These are phyloP conservation scores for Liriodendron chinense DNA, from an alignment of 164 flowering plant genomes.

Conservation along the genomic window DNA sequence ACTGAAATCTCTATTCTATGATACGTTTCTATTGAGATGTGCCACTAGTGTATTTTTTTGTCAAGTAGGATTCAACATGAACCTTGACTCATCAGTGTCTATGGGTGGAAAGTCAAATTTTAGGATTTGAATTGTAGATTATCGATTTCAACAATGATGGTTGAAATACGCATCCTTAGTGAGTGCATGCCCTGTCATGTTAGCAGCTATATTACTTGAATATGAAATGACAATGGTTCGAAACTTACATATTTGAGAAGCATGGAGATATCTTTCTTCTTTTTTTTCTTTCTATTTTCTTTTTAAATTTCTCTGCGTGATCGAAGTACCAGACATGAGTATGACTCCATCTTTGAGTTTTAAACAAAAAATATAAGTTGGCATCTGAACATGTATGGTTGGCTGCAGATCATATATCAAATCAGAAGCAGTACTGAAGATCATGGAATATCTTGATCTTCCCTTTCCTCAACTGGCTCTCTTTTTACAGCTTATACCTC, in stretches of 20 bases:
- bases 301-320: no score
- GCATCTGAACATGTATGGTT: neutral
- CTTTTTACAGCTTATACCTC: constrained; percentile 70
- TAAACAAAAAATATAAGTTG: neutral
- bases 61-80: neutral
- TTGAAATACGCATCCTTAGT: neutral
- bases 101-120: neutral
- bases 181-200: neutral
- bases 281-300: no score
- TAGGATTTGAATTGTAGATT: neutral
- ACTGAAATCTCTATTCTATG: neutral
- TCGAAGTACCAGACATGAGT: neutral
- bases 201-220: neutral
- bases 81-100: neutral
- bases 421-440: constrained; percentile 94
- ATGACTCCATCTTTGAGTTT: neutral
- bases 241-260: neutral
- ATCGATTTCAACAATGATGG: neutral
- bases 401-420: constrained; percentile 75
- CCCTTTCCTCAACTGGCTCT: constrained; percentile 89
- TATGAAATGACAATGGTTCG: neutral
- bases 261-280: neutral
- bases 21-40: neutral
- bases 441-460: constrained; percentile 82
- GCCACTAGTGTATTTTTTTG: neutral